Evolutionary conservation across 164 flowering plant genomes (phyloP).

Genomic region (Kalanchoe fedtschenkoi): DNA sequence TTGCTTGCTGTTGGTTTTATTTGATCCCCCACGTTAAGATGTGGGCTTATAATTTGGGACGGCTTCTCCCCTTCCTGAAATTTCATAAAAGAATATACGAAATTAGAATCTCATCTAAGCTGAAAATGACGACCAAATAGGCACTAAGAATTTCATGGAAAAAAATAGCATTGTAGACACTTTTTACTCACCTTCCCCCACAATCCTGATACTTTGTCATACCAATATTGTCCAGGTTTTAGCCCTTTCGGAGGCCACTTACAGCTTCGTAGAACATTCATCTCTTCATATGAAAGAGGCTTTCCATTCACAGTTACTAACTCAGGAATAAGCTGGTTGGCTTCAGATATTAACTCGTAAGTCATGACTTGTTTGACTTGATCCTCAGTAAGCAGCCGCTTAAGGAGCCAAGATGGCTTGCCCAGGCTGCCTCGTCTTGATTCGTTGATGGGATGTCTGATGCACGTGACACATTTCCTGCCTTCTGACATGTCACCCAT

Average conservation of each 20-base stretch:
- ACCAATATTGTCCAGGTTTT: slow-evolving; percentile 48
- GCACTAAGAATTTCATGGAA: too few relatives aligned
- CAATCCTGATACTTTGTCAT: slow-evolving; percentile 39
- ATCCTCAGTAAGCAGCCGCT: slow-evolving; percentile 15
- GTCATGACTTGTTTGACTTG: slow-evolving; percentile 30
- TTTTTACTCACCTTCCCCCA: slow-evolving; percentile 51
- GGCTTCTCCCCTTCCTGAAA: slow-evolving; percentile 46
- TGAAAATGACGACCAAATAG: neutral
- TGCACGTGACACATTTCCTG: slow-evolving; percentile 44
- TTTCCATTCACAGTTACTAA: slow-evolving; percentile 29
- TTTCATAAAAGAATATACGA: neutral
- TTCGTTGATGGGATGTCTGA: slow-evolving; percentile 32
- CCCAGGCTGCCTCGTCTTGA: slow-evolving; percentile 27
- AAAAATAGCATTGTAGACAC: too few relatives aligned
- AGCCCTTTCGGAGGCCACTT: slow-evolving; percentile 31
- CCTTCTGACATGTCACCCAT: slow-evolving; percentile 73
- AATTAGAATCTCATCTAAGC: neutral
- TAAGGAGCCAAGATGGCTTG: slow-evolving; percentile 27
- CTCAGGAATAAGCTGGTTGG: slow-evolving; percentile 27
- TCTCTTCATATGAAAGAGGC: slow-evolving; percentile 22
- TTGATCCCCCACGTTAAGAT: slow-evolving; percentile 24
- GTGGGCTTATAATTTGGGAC: slow-evolving; percentile 26
- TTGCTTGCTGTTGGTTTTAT: slow-evolving; percentile 36
- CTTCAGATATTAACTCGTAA: slow-evolving; percentile 23
- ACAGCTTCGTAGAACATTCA: slow-evolving; percentile 23